Evolutionary conservation across 2,329 filamentous ascomycete genomes (phyloP).

Genomic region (Scedosporium dehoogii): DNA sequence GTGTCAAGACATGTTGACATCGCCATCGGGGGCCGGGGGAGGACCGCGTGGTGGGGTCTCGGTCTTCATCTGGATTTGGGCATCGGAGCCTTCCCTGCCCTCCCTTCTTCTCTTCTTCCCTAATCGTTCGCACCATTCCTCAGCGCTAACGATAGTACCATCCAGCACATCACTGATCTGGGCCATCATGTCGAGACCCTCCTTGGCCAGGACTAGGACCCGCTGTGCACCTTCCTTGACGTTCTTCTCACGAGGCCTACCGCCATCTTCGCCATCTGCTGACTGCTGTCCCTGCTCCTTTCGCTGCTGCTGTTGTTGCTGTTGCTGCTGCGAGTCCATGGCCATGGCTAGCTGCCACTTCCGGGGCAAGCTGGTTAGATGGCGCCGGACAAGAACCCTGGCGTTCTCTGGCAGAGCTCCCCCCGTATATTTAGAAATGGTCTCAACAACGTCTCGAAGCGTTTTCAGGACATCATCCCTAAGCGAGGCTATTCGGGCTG

Average conservation of each 20-base stretch:
- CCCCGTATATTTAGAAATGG: constrained; percentile 84
- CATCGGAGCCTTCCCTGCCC: background rate
- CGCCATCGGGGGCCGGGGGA: constrained; percentile 16
- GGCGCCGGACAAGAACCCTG: constrained; percentile 67
- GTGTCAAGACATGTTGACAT: constrained; percentile 18
- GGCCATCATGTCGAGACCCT: constrained; percentile 88
- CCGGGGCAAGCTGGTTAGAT: constrained; percentile 75
- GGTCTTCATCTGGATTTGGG: background rate
- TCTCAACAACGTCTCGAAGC: constrained; percentile 70
- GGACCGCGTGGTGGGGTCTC: constrained; percentile 13
- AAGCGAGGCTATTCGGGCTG: constrained; percentile 55
- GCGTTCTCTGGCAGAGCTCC: constrained; percentile 86
- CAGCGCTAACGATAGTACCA: constrained; percentile 80
- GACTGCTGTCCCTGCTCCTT: constrained; percentile 17
- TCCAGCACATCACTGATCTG: constrained; percentile 84
- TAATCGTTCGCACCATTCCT: constrained; percentile 79
- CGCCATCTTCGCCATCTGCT: constrained; percentile 24
- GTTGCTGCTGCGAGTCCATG: constrained; percentile 18
- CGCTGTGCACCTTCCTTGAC: constrained; percentile 55
- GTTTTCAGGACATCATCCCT: constrained; percentile 66
- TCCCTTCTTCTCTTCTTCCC: constrained; percentile 29
- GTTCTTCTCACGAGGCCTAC: constrained; percentile 26
- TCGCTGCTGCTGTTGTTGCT: constrained; percentile 17
- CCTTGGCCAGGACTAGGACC: constrained; percentile 76
- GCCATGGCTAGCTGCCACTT: constrained; percentile 67